Evolutionary conservation across 2,329 filamentous ascomycete species (phyloP).

Genomic region (Dryadomyces quercivorus): DNA sequence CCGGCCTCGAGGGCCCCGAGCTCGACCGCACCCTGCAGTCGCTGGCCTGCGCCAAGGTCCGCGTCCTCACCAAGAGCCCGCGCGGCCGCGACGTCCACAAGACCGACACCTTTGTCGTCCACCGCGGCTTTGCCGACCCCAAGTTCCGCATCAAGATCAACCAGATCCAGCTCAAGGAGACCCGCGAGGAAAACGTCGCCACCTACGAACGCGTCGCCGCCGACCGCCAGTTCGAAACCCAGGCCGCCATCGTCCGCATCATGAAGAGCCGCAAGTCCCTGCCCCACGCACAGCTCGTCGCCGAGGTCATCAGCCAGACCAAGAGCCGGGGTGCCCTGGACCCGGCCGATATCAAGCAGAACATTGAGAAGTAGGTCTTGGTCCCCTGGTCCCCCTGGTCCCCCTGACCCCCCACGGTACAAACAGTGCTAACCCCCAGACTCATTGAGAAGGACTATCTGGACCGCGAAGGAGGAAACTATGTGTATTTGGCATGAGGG

Average conservation of each 20-base stretch:
- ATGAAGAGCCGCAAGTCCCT: constrained; percentile 92
- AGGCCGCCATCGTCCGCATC: constrained; percentile 91
- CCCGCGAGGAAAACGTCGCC: constrained; percentile 84
- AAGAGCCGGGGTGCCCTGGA: constrained; percentile 78
- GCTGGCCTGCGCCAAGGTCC: constrained; percentile 78
- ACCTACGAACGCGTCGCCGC: constrained; percentile 83
- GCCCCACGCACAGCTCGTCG: constrained; percentile 73
- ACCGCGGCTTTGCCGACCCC: constrained; percentile 61
- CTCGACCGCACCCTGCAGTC: constrained; percentile 88
- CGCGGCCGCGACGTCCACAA: constrained; percentile 67
- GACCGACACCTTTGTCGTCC: constrained; percentile 78
- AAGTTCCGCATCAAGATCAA: constrained; percentile 97
- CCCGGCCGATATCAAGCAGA: constrained; percentile 81
- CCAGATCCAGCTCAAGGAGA: constrained; percentile 95
- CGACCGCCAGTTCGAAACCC: constrained; percentile 90
- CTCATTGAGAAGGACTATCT: constrained; percentile 91
- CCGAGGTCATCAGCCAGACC: constrained; percentile 86
- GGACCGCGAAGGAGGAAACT: constrained; percentile 61
- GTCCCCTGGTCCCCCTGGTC: background rate
- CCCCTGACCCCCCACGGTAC: background rate
- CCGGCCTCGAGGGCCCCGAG: constrained; percentile 63
- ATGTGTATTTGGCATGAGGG: constrained; percentile 56
- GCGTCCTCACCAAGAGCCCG: constrained; percentile 75
- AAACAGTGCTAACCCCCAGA: constrained; percentile 26
- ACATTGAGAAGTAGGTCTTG: constrained; percentile 77